Conservation (phyloP, 106 monocot species). For the Acorus calamus region DNA sequence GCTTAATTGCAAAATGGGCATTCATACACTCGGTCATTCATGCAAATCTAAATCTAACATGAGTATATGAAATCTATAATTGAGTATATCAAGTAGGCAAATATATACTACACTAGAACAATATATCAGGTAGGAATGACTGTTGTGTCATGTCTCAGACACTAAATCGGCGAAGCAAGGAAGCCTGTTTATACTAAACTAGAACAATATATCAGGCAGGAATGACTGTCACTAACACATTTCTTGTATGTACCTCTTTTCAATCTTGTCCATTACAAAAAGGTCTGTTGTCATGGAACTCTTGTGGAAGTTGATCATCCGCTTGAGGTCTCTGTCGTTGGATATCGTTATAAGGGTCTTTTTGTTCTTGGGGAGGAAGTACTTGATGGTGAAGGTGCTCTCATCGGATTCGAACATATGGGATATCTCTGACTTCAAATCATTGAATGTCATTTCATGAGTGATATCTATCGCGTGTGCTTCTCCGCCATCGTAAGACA, state of each 20-base stretch:
- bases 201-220: too few relatives aligned
- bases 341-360: conserved; percentile 75
- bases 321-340: conserved; percentile 78
- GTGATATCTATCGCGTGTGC: conserved; percentile 87
- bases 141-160: too few relatives aligned
- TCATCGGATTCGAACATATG: conserved; percentile 56
- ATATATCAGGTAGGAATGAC: too few relatives aligned
- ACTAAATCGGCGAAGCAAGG: too few relatives aligned
- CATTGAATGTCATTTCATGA: conserved; percentile 41
- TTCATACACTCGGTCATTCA: too few relatives aligned
- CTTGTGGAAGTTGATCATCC: conserved; percentile 80
- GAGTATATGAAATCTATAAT: too few relatives aligned
- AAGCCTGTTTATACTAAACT: too few relatives aligned
- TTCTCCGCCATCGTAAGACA: conserved; percentile 79
- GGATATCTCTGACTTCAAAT: conserved; percentile 66
- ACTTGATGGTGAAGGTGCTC: conserved; percentile 53
- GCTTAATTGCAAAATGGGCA: too few relatives aligned
- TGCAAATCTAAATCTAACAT: too few relatives aligned
- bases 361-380: conserved; percentile 86
- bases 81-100: too few relatives aligned
- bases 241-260: conserved; percentile 39
- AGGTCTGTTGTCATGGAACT: conserved; percentile 70
- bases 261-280: conserved; percentile 52
- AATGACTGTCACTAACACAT: not conserved
- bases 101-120: not conserved